Evolutionary conservation across 1,284 basidiomycete genomes (phyloP), one percentile per base, ranked within the genome.

Genomic region (Apiotrichum porosum): DNA sequence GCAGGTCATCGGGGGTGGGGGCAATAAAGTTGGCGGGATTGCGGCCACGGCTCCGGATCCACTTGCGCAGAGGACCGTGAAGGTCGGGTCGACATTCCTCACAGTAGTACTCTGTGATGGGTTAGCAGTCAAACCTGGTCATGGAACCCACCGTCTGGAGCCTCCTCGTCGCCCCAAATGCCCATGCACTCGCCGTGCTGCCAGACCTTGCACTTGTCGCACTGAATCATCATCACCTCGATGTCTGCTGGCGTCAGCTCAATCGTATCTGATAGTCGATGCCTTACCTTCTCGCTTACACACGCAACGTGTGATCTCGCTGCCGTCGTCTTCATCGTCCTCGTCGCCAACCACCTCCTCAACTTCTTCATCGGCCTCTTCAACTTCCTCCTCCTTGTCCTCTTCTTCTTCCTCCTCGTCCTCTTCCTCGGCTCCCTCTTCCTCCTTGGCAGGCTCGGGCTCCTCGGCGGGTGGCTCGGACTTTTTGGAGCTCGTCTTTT

Each of bases 151-250:
- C 83, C 83, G 61, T 86, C 81, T 48, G 84, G 84, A 26, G 88
- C 81, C 62, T 85, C 84, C 53, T 86, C 85, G 68, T 92, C 88
- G 35, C 82, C 83, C 68, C 85, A 82, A 70, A 89, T 89, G 41
- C 94, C 94, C 83, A 98, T 92, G 75, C 94, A 98, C 26, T 85
- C 80, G 17, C 93, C 93, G 72, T 98, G 94, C 74, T 98, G 94
- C 94, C 94, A 98, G 54, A 90, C 89, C 65, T 90, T 88, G 78
- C 94, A 98, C 45, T 80, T 85, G 76, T 98, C 94, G 75, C 94
- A 98, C 72, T 93, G 88, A 43, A 97, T 91, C 91, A 97, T 97
- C 57, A 84, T 81, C 61, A 84, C 83, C 64, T 87, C 86, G 65
- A 88, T 86, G 73, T 80, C 79, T 81, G 69, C 57, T 54, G 28